Evolutionary conservation across 139 green algal genomes (phyloP).

Genomic region (Spirogloea muscicola): DNA sequence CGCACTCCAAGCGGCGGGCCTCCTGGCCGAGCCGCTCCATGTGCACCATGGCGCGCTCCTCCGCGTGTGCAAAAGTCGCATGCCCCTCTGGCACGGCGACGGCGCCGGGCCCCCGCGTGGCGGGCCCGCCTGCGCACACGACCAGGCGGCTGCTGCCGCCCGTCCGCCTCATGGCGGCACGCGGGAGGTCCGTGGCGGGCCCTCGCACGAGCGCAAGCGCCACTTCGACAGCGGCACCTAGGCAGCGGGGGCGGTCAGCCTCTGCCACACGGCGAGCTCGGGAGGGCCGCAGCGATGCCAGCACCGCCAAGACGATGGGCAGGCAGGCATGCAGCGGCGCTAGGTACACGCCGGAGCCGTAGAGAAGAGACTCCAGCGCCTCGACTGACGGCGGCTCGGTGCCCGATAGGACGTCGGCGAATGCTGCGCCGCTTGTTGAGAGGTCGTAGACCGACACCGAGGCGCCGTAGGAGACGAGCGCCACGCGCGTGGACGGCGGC

Average conservation of each 20-base stretch:
- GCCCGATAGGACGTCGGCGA: constrained; percentile 43
- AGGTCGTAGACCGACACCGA: constrained; percentile 50
- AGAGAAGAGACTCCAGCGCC: constrained; percentile 33
- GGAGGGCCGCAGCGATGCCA: constrained; percentile 41
- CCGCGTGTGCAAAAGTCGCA: constrained; percentile 15
- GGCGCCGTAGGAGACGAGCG: constrained; percentile 44
- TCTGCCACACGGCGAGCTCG: background rate
- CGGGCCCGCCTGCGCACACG: constrained; percentile 32
- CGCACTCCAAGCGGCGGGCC: constrained; percentile 31
- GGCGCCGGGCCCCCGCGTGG: constrained; percentile 42
- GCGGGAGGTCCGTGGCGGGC: constrained; percentile 22
- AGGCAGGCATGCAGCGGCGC: constrained; percentile 37
- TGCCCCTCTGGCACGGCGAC: background rate
- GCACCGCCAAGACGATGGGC: constrained; percentile 26
- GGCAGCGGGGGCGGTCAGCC: constrained; percentile 25
- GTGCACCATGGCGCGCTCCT: constrained; percentile 12
- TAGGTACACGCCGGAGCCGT: constrained; percentile 15
- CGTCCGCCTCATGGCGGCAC: background rate
- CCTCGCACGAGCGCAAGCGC: constrained; percentile 44
- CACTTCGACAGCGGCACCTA: constrained; percentile 46
- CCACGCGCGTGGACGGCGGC: constrained; percentile 32
- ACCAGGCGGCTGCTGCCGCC: constrained; percentile 32
- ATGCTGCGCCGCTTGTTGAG: constrained; percentile 7
- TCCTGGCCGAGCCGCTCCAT: constrained; percentile 29
- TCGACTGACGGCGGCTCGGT: background rate